A percentile compares a stretch with the other conserved stretches of the same genome.
phyloP scores from a whole-genome alignment of 768 basidiomycete species.

The Russula earlei region DNA sequence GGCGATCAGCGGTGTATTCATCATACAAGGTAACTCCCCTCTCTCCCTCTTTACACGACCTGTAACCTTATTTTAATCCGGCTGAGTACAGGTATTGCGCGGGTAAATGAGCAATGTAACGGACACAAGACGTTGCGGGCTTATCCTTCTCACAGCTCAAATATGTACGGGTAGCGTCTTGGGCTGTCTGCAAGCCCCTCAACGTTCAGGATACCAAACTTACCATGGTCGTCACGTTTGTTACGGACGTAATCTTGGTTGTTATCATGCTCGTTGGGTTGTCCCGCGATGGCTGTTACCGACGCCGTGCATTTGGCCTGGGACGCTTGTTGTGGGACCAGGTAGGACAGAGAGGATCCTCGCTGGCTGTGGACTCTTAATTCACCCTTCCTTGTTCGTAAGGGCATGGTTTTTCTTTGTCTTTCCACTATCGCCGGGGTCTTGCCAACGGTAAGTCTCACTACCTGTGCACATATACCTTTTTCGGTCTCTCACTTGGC shows the following conservation, averaged over 20 bases:
- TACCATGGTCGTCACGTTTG: background rate
- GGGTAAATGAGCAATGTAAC: background rate
- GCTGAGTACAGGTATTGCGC: background rate
- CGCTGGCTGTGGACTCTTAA: no score
- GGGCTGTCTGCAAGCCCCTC: background rate
- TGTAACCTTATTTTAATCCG: background rate
- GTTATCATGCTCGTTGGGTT: background rate
- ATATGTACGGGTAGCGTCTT: no score
- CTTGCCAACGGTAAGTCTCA: background rate
- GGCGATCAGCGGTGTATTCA: background rate
- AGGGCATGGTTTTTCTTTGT: background rate
- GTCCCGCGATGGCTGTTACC: background rate
- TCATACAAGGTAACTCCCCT: background rate
- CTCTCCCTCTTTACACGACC: no score
- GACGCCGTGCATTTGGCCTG: no score
- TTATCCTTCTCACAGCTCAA: background rate
- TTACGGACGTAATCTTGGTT: background rate
- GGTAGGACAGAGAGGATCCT: no score
- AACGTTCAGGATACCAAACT: background rate
- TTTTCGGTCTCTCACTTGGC: background rate
- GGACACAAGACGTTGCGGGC: background rate
- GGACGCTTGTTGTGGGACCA: no score
- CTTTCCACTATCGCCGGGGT: background rate
- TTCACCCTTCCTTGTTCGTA: no score
- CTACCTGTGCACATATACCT: no score